Percentiles rank a stretch among this genome's conserved stretches.
These are phyloP conservation scores for Kurtzmaniella quercitrusa DNA, from an alignment of 1,139 yeast genomes.

Conservation along the genomic window DNA sequence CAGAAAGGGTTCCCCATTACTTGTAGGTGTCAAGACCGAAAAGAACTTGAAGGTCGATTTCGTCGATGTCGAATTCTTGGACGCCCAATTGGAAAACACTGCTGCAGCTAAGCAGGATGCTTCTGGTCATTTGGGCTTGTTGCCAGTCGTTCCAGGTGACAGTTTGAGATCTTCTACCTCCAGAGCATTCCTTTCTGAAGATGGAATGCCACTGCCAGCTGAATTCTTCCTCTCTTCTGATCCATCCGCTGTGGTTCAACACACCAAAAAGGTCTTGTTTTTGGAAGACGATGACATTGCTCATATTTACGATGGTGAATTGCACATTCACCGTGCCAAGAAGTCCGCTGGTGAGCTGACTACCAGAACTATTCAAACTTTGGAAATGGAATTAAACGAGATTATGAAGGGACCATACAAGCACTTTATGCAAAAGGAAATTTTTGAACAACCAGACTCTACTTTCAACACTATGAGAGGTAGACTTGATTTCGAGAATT, in stretches of 20 bases:
- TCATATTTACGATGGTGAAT: slow-evolving; percentile 95
- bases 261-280: slow-evolving; percentile 93
- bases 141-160: slow-evolving; percentile 42
- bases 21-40: slow-evolving; percentile 96
- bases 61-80: slow-evolving; percentile 96
- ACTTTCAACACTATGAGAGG: slow-evolving; percentile 99
- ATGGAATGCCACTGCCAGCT: slow-evolving; percentile 88
- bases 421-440: slow-evolving; percentile 99
- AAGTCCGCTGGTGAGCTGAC: slow-evolving; percentile 89
- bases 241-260: slow-evolving; percentile 96
- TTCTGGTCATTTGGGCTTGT: slow-evolving; percentile 23
- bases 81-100: slow-evolving; percentile 28
- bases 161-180: slow-evolving; percentile 84
- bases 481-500: slow-evolving; percentile 86
- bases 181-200: slow-evolving; percentile 87
- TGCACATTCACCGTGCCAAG: slow-evolving; percentile 96
- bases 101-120: slow-evolving; percentile 16
- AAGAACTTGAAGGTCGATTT: slow-evolving; percentile 94
- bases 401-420: slow-evolving; percentile 96
- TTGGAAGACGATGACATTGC: slow-evolving; percentile 99
- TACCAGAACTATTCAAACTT: slow-evolving; percentile 91
- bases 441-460: slow-evolving; percentile 97
- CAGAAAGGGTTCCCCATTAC: slow-evolving; percentile 95
- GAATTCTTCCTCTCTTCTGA: slow-evolving; percentile 97
- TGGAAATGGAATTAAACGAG: slow-evolving; percentile 95